Evolutionary conservation across 179 eudicot genomes (phyloP), one percentile per base, ranked within the genome.

Genomic region (Gypsophila paniculata): DNA sequence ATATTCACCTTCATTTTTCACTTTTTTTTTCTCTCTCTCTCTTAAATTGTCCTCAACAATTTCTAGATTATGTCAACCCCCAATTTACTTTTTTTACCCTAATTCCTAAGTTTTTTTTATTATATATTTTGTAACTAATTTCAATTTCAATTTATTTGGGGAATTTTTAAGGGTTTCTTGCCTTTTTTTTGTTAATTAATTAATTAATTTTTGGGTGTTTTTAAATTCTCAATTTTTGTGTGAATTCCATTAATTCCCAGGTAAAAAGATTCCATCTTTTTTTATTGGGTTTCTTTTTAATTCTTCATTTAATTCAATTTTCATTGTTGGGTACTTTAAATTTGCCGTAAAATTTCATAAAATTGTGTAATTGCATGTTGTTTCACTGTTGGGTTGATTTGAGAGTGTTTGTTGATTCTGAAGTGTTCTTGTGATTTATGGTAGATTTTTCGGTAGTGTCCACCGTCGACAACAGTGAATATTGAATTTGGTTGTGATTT

Each of bases 181-280:
- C n/a, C n/a, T n/a, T n/a, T n/a, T n/a, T n/a, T n/a, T n/a, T n/a
- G n/a, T n/a, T n/a, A n/a, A n/a, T n/a, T n/a, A n/a, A n/a, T n/a
- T n/a, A n/a, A 29, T 29, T 29, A 29, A 1, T 29, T 29, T 29
- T 29, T 29, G 34, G 34, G 34, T 1, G 34, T 29, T 29, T 29
- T 29, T 29, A 1, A 29, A 29, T 64, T 34, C n/a, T 25, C 6
- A 3, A n/a, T 29, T 39, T 51, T 69, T 32, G 18, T 17, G 55
- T 3, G 23, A 48, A 69, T 52, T 54, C 48, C 29, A 54, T 52
- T 69, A 52, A 64, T 60, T 44, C 54, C 51, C 82, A 71, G 79
- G 82, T 79, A 67, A 1, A n/a, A 65, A 62, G 70, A 32, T 66
- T 75, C 66, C 65, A 17, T 25, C 70, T 71, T 67, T 61, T 21